Conservation (phyloP, 2,329 filamentous ascomycete genomes). For the Alternaria burnsii region DNA sequence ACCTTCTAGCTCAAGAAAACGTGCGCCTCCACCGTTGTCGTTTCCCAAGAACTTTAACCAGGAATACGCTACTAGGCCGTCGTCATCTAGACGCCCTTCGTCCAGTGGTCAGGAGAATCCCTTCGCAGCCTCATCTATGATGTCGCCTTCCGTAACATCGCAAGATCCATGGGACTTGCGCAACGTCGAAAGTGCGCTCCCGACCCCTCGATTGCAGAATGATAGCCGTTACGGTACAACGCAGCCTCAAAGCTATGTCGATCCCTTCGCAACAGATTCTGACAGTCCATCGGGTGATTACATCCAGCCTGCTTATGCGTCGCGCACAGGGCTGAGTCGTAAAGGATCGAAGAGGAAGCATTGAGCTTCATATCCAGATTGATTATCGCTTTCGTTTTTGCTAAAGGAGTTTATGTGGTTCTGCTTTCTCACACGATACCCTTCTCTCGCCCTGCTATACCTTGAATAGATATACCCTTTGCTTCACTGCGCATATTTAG, state of each 20-base stretch:
- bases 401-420: neutral
- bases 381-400: neutral
- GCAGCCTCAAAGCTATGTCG: conserved; percentile 26
- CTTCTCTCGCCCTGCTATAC: neutral
- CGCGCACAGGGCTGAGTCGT: conserved; percentile 8
- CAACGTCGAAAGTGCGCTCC: conserved; percentile 28
- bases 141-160: conserved; percentile 11
- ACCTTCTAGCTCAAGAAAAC: conserved; percentile 26
- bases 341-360: conserved; percentile 18
- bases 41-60: conserved; percentile 28
- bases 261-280: conserved; percentile 24
- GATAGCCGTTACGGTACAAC: conserved; percentile 5
- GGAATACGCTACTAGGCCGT: conserved; percentile 22
- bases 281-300: conserved; percentile 8
- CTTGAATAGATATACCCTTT: neutral
- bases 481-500: neutral
- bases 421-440: neutral
- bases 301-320: conserved; percentile 2
- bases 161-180: conserved; percentile 40
- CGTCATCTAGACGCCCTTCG: conserved; percentile 34
- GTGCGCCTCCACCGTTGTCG: conserved; percentile 28
- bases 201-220: conserved; percentile 12
- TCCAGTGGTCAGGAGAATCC: conserved; percentile 28
- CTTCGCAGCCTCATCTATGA: conserved; percentile 25
- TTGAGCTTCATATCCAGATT: neutral